These are phyloP conservation scores for Vigna trinervia DNA, from an alignment of 306 rosid species.

Conservation along the genomic window DNA sequence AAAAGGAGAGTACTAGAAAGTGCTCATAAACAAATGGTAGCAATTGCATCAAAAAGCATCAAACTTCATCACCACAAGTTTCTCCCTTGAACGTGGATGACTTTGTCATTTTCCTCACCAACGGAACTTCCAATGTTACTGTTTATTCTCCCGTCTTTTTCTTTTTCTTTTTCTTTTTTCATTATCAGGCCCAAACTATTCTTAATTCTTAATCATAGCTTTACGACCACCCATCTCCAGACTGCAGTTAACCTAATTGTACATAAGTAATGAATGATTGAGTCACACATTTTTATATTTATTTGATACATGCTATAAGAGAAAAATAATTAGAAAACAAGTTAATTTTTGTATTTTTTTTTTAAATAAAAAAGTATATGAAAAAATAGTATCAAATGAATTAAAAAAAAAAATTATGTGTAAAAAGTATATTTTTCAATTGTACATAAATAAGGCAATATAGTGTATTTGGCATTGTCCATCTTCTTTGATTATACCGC, in stretches of 20 bases:
- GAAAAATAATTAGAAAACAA: no score
- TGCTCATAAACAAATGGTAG: neutral
- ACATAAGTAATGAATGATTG: neutral
- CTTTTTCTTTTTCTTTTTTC: neutral
- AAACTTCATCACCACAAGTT: slow-evolving; percentile 2
- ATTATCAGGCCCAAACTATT: neutral
- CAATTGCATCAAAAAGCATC: neutral
- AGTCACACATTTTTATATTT: no score
- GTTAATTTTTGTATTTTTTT: no score
- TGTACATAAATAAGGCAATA: no score
- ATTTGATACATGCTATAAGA: no score
- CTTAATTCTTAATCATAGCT: neutral
- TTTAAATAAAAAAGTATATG: no score
- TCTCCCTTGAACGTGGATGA: neutral
- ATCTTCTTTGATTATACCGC: no score
- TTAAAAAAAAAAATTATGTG: no score
- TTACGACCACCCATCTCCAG: neutral
- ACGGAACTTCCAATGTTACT: neutral
- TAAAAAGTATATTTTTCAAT: no score
- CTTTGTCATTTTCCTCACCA: neutral
- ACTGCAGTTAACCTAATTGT: neutral
- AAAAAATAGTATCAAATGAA: no score
- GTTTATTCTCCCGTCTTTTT: neutral
- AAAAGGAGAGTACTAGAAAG: neutral
- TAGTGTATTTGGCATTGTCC: no score